phyloP scores from a whole-genome alignment of 2,329 filamentous ascomycete species.

The Arthrocladium fulminans region DNA sequence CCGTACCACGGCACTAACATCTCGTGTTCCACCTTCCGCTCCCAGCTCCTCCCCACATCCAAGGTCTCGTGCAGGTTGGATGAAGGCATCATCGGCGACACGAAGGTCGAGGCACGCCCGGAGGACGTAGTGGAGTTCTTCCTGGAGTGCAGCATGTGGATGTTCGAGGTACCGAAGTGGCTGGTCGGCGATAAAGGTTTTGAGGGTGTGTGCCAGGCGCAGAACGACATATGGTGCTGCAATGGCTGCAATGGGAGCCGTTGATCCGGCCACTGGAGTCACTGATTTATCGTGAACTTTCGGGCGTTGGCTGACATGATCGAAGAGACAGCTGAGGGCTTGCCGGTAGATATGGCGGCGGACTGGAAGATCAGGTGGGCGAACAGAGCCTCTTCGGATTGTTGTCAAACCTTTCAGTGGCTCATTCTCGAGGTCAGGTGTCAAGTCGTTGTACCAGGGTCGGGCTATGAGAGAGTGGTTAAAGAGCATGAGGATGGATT shows the following conservation, averaged over 20 bases:
- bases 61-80: conserved; percentile 34
- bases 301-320: conserved; percentile 42
- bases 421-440: conserved; percentile 37
- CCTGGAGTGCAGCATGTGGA: conserved; percentile 70
- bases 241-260: conserved; percentile 41
- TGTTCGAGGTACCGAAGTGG: conserved; percentile 83
- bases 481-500: conserved; percentile 71
- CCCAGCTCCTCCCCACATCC: conserved; percentile 8
- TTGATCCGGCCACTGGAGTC: background rate
- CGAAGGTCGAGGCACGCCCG: conserved; percentile 55
- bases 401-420: conserved; percentile 56
- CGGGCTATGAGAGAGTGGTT: conserved; percentile 70
- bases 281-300: background rate
- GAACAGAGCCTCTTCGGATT: conserved; percentile 62
- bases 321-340: conserved; percentile 70
- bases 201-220: conserved; percentile 69
- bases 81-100: conserved; percentile 61
- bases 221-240: conserved; percentile 75
- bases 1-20: background rate
- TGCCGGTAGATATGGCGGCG: conserved; percentile 69
- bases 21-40: background rate
- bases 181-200: conserved; percentile 82
- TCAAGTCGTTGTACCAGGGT: conserved; percentile 54
- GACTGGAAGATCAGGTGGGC: conserved; percentile 54
- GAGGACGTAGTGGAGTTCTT: conserved; percentile 67